These are phyloP conservation scores for Fennellomyces sp. DNA, from an alignment of 371 early-diverging fungal genomes.

Conservation along the genomic window DNA sequence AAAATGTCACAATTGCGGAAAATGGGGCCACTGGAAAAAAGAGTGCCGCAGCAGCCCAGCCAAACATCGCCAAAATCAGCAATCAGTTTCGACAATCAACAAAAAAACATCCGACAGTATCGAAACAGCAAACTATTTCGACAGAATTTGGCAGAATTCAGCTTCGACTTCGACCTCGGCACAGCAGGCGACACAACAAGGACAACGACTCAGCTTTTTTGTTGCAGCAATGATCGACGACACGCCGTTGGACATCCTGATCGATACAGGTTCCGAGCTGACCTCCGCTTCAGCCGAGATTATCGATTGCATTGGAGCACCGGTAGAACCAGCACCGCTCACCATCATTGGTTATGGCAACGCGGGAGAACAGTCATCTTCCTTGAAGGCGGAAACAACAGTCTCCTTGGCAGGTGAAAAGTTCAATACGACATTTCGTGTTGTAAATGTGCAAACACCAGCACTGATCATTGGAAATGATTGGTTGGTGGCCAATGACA, in stretches of 20 bases:
- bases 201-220: neutral
- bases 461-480: neutral
- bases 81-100: neutral
- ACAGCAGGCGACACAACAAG: neutral
- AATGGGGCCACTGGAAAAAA: neutral
- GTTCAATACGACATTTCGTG: neutral
- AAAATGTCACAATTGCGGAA: neutral
- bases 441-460: neutral
- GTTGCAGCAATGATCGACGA: neutral
- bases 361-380: neutral
- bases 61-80: neutral
- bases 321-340: neutral
- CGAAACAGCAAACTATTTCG: neutral
- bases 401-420: neutral
- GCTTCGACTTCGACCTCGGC: no score
- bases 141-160: neutral
- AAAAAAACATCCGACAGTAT: no score
- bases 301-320: neutral
- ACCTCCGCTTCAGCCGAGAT: neutral
- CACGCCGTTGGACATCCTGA: neutral
- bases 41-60: neutral
- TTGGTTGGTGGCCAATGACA: neutral
- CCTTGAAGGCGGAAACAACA: neutral
- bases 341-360: neutral
- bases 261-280: neutral